Percentiles rank a stretch among this genome's conserved stretches.
These are phyloP conservation scores for Phlebiopsis gigantea DNA, from an alignment of 768 basidiomycete species.

Conservation along the genomic window DNA sequence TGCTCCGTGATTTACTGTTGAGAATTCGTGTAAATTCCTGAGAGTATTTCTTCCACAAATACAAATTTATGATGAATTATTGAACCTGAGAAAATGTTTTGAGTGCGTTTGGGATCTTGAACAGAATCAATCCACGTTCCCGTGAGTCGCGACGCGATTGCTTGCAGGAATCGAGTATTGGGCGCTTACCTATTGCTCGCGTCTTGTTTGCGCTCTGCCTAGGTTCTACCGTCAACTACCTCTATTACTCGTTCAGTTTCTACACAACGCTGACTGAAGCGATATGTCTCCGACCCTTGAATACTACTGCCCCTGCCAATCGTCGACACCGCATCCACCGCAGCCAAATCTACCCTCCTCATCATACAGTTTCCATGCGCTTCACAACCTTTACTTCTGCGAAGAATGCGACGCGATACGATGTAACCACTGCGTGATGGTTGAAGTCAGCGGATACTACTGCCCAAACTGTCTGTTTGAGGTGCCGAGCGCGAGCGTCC, in stretches of 20 bases:
- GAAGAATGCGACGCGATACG: conserved; percentile 97
- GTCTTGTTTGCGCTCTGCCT: not conserved
- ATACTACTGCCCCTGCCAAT: conserved; percentile 76
- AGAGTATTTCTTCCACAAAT: no score
- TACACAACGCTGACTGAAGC: not conserved
- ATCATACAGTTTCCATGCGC: conserved; percentile 73
- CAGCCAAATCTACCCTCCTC: conserved; percentile 76
- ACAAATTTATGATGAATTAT: no score
- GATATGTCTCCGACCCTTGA: conserved; percentile 39
- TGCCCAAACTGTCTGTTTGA: conserved; percentile 99
- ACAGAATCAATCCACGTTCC: no score
- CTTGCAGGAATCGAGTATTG: no score
- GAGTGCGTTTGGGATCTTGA: no score
- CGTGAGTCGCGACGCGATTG: no score
- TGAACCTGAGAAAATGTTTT: no score
- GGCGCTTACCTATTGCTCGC: no score
- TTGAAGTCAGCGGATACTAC: conserved; percentile 96
- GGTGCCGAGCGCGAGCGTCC: conserved; percentile 96
- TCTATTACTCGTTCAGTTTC: no score
- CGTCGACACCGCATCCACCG: conserved; percentile 54
- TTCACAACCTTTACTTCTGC: conserved; percentile 90
- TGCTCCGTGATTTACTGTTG: no score
- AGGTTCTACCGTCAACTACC: not conserved
- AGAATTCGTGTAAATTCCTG: no score
- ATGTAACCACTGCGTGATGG: conserved; percentile 86